Percentiles rank a stretch among this genome's conserved stretches.
Conservation (phyloP, 176 grass and related monocot species). For the Aegilops speltoides region DNA sequence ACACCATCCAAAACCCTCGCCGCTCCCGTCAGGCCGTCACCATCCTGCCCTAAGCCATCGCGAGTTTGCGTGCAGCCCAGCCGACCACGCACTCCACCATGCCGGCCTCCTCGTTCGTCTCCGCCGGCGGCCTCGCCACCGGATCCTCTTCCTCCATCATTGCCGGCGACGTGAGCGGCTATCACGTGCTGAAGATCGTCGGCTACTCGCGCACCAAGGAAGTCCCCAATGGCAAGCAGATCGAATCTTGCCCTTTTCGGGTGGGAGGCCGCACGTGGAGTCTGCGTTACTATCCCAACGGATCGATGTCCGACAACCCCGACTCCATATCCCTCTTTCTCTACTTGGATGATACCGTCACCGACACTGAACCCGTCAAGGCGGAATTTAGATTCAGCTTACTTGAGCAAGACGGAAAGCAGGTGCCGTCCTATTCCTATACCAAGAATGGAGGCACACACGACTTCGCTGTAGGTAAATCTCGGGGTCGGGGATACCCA, state of each 20-base stretch:
- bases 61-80: background rate
- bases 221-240: background rate
- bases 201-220: constrained; percentile 5
- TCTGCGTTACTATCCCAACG: background rate
- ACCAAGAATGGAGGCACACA: too few species aligned
- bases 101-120: background rate
- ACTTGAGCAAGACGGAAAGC: background rate
- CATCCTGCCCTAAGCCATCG: too few species aligned
- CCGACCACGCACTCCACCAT: background rate
- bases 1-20: too few species aligned
- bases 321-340: background rate
- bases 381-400: background rate
- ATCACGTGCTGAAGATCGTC: background rate
- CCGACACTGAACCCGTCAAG: background rate
- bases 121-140: too few species aligned
- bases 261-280: background rate
- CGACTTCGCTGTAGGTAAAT: too few species aligned
- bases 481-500: accelerated
- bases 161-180: background rate
- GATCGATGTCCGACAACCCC: accelerated
- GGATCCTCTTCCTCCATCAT: background rate
- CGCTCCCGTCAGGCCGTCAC: too few species aligned
- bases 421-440: background rate
- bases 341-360: background rate
- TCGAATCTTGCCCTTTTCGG: background rate